Percentiles rank a stretch among this genome's conserved stretches.
phyloP scores from a whole-genome alignment of 1,284 basidiomycete genomes.

The Mycocalia duriaeana region DNA sequence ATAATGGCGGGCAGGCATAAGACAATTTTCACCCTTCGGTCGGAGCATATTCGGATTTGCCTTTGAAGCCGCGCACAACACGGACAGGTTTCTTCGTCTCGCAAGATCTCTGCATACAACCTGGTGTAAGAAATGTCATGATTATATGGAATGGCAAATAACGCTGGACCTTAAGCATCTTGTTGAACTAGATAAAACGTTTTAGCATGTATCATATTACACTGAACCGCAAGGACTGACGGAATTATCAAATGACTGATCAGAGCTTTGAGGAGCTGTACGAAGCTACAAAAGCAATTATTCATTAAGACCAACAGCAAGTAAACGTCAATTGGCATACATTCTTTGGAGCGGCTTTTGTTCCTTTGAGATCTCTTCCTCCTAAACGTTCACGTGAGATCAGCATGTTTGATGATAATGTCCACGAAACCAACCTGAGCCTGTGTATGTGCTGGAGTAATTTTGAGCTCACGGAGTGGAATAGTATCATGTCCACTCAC shows the following conservation, averaged over 20 bases:
- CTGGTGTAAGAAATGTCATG: background rate
- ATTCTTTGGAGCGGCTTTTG: constrained; percentile 71
- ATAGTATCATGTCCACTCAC: no score
- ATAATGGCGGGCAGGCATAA: constrained; percentile 1
- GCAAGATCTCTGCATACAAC: constrained; percentile 55
- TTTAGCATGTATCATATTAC: no score
- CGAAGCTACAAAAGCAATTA: constrained; percentile 49
- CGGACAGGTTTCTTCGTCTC: constrained; percentile 74
- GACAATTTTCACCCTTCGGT: constrained; percentile 51
- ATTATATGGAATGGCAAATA: no score
- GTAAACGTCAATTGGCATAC: constrained; percentile 32
- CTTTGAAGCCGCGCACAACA: constrained; percentile 79
- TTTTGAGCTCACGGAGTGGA: constrained; percentile 1
- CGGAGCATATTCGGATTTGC: constrained; percentile 64
- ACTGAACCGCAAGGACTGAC: no score
- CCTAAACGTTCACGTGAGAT: constrained; percentile 38
- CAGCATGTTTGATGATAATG: background rate
- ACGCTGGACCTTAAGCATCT: constrained; percentile 50
- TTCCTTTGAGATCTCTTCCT: constrained; percentile 78
- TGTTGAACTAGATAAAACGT: constrained; percentile 61
- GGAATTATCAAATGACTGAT: constrained; percentile 70
- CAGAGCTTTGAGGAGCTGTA: constrained; percentile 75
- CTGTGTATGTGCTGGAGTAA: constrained; percentile 62
- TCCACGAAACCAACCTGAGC: constrained; percentile 43
- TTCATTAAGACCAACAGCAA: background rate